A percentile compares a stretch with the other conserved stretches of the same genome.
Conservation (phyloP, 352 stramenopile species). For the Phytophthora cactorum region DNA sequence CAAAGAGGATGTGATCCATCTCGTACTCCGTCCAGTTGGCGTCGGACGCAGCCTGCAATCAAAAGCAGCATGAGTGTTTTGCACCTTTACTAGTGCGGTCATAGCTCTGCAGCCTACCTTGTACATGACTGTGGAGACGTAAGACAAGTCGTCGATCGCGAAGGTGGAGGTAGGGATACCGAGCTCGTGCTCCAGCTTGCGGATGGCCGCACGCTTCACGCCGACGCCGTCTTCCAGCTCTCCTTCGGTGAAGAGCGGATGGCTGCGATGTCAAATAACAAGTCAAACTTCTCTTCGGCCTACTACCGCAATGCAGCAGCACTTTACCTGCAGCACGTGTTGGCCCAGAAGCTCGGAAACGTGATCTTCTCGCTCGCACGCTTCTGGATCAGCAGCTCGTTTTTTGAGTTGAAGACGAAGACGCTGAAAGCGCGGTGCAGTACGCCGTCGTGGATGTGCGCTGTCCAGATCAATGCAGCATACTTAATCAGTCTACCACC, state of each 20-base stretch:
- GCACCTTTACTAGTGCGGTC: neutral
- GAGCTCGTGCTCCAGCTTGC: slow-evolving; percentile 99
- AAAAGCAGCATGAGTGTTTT: slow-evolving; percentile 5
- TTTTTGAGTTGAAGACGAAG: slow-evolving; percentile 89
- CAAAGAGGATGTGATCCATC: slow-evolving; percentile 98
- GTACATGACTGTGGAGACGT: slow-evolving; percentile 98
- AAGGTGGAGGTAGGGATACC: slow-evolving; percentile 93
- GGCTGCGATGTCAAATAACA: slow-evolving; percentile 46
- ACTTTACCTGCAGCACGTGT: slow-evolving; percentile 96
- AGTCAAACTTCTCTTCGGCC: slow-evolving; percentile 3
- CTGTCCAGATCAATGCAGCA: slow-evolving; percentile 31
- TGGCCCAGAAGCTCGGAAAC: slow-evolving; percentile 99
- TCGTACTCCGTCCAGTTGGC: slow-evolving; percentile 98
- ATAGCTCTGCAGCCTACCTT: slow-evolving; percentile 65
- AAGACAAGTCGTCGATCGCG: slow-evolving; percentile 91
- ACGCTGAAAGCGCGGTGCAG: slow-evolving; percentile 88
- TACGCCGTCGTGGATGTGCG: slow-evolving; percentile 77
- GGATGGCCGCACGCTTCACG: slow-evolving; percentile 94
- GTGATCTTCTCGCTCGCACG: slow-evolving; percentile 98
- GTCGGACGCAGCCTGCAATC: slow-evolving; percentile 65
- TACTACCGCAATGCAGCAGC: neutral
- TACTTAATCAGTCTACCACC: slow-evolving; percentile 8
- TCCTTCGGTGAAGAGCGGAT: slow-evolving; percentile 94
- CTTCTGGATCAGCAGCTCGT: slow-evolving; percentile 91
- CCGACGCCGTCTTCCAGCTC: slow-evolving; percentile 86